Evolutionary conservation across 352 stramenopile genomes (phyloP).

Genomic region (Pythium biforme): DNA sequence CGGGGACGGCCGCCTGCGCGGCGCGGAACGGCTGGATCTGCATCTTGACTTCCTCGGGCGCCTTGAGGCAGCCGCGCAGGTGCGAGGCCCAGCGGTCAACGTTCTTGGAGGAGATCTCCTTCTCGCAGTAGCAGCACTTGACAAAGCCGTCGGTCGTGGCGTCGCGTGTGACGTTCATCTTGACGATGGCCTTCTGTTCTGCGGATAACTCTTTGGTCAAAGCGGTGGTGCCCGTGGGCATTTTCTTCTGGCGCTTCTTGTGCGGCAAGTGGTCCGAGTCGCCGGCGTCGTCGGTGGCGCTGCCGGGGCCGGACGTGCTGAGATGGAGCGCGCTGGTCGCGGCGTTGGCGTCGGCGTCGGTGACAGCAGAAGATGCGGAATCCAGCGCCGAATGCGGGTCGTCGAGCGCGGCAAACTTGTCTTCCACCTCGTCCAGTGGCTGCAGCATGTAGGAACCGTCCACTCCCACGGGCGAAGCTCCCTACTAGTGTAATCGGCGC

Average conservation of each 20-base stretch:
- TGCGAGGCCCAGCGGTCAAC: slow-evolving; percentile 83
- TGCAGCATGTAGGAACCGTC: slow-evolving; percentile 36
- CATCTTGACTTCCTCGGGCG: slow-evolving; percentile 69
- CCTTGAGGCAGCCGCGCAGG: slow-evolving; percentile 72
- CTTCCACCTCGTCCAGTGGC: slow-evolving; percentile 42
- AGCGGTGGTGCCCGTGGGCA: slow-evolving; percentile 15
- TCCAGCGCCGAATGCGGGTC: slow-evolving; percentile 23
- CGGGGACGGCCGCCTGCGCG: slow-evolving; percentile 18
- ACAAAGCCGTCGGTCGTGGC: slow-evolving; percentile 48
- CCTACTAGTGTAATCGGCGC: background rate
- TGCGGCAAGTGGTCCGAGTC: slow-evolving; percentile 23
- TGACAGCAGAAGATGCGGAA: background rate
- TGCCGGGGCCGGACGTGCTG: background rate
- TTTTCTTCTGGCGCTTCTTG: slow-evolving; percentile 29
- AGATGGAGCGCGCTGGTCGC: background rate
- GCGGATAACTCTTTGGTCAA: slow-evolving; percentile 59
- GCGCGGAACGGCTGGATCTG: slow-evolving; percentile 68
- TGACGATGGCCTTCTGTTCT: slow-evolving; percentile 74
- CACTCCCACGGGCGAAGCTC: background rate
- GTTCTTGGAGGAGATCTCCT: slow-evolving; percentile 84
- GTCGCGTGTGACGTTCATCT: slow-evolving; percentile 71
- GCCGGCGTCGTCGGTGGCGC: slow-evolving; percentile 28
- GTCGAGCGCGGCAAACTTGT: slow-evolving; percentile 28
- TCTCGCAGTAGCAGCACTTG: slow-evolving; percentile 84
- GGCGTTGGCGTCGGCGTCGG: slow-evolving; percentile 1